Evolutionary conservation across 305 asterid genomes (phyloP), one percentile per base, ranked within the genome.

Genomic region (Galium porrigens): DNA sequence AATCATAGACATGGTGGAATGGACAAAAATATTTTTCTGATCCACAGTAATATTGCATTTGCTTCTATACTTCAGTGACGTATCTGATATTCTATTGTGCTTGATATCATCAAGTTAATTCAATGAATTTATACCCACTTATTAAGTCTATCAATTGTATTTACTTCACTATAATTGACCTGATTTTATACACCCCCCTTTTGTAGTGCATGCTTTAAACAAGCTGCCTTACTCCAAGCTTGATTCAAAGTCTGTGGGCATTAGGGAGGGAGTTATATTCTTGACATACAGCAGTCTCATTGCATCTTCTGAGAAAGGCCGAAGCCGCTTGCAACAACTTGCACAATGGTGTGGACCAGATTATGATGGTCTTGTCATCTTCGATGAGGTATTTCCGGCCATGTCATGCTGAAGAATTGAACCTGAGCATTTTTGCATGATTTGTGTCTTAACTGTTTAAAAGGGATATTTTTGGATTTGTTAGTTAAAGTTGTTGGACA

Each of bases 171-270:
- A 30, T 17, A 20, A 14, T 12, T 41, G 49, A 27, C 62, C 67
- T 63, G 27, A 42, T 12, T 14, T 52, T 11, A 51, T 39, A 9
- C 12, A 60, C 80, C 75, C 46, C 63, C 70, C 60, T 63, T 82
- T 68, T 83, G 88, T 74, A 89, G 99, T 94, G 78, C 95, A 87
- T 81, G 85, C 99, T 69, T 75, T 94, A 80, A 94, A 94, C 92
- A 94, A 94, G 87, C 97, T 94, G 71, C 88, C 99, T 72, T 94
- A 94, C 77, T 80, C 97, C 69, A 94, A 89, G 83, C 96, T 94
- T 71, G 99, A 87, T 76, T 85, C 96, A n/a, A 87, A 86, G 81
- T 70, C 87, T 46, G 88, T 85, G 74, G 94, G 94, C 73, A 54
- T 94, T 46, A 89, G 69, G 76, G 99, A 84, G 73, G 99, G 99